Base-by-base conservation (phyloP, 768 basidiomycete species). In the Tricholoma hemisulphureum region DNA sequence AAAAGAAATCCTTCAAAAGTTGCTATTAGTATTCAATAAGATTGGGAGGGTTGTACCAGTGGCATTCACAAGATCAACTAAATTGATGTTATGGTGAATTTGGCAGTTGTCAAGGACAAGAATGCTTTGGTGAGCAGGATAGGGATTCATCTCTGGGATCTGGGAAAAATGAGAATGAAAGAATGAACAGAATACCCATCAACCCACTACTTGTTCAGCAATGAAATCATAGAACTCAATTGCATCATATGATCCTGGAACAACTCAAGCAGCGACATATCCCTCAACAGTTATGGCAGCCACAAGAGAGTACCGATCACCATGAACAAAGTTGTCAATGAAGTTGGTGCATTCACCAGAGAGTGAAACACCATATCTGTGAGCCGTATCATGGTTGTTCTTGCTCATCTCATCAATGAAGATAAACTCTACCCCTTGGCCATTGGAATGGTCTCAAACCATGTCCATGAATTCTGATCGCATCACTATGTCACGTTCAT, bases 41-140 rank as follows among this genome's bases (percentile, higher is more conserved):
- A n/a, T n/a, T n/a, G n/a, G n/a, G n/a, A n/a, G n/a, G n/a, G n/a
- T n/a, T n/a, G n/a, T 13, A 56, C 68, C 67, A 37, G 54, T 35
- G 5, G 61, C 67, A 53, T 67, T 59, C 5, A 72, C 60, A 13
- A 69, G 20, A 31, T 67, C 65, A 18, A 54, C 41, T 11, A 74
- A 58, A 1, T 57, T 58, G 34, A 58, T 55, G 55, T 54, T 66
- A 34, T 73, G 62, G 54, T 74, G 69, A 16, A 70, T 73, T 2
- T 37, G 11, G 45, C 66, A 67, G 49, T 73, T 73, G 57, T 73
- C 70, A 18, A 73, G 53, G 3, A 72, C 45, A 20, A 73, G 56
- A 7, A 72, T 61, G 52, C 66, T 67, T 14, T 46, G 51, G 14
- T 61, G 51, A 8, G 49, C 57, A 14, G 70, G 72, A 41, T 64